Percentiles rank a stretch among this genome's conserved stretches.
Evolutionary conservation across 371 early-diverging fungal genomes (phyloP).

Genomic region (Cokeromyces recurvatus): DNA sequence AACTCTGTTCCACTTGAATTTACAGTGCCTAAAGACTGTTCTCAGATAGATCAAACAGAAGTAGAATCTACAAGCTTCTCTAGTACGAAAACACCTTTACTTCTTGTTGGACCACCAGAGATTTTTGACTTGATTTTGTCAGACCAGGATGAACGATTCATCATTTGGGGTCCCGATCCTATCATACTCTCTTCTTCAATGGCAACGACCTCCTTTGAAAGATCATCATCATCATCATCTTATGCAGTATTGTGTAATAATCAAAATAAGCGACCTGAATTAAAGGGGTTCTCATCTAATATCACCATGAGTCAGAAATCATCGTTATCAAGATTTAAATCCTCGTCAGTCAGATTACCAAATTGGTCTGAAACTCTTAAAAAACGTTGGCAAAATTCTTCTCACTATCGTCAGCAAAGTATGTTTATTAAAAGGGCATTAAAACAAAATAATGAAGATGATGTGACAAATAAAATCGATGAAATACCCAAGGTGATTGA

Average conservation of each 20-base stretch:
- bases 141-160: conserved; percentile 53
- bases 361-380: conserved; percentile 12
- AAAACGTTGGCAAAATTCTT: neutral
- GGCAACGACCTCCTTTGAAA: conserved; percentile 22
- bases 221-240: conserved; percentile 17
- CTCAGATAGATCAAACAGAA: conserved; percentile 9
- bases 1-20: no score
- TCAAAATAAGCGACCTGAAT: conserved; percentile 13
- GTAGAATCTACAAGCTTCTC: neutral
- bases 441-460: neutral
- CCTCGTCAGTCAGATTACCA: neutral
- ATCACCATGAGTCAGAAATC: no score
- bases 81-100: neutral
- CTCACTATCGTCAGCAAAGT: no score
- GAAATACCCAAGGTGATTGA: conserved; percentile 46
- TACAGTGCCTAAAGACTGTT: no score
- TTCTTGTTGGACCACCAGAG: conserved; percentile 30
- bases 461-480: neutral
- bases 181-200: conserved; percentile 31
- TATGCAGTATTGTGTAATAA: conserved; percentile 21
- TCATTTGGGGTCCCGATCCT: conserved; percentile 52
- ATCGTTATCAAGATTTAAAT: conserved; percentile 4
- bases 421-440: no score
- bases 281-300: conserved; percentile 35
- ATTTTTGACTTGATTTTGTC: conserved; percentile 48